Base-by-base conservation (phyloP, 768 basidiomycete genomes). In the Lentinula lateritia region DNA sequence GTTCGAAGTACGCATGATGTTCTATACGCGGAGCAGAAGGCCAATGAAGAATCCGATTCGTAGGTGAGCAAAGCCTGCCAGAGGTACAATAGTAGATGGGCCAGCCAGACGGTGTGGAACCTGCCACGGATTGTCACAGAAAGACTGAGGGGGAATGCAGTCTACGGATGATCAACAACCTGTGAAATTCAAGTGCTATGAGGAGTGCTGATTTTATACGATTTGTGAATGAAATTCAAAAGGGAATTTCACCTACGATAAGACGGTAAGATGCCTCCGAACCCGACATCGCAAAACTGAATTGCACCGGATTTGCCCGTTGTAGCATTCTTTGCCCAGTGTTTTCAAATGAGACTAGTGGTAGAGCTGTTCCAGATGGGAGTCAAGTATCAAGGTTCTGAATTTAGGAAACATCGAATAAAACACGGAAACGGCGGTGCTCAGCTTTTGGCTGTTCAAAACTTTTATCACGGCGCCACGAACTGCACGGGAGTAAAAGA, bases 81-180 rank as follows among this genome's bases (percentile, higher is more conserved):
- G 53, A 54, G 18, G 34, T 20, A n/a, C 6, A 18, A 12, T 9
- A 20, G 13, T 12, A 20, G 18, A 54, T 54, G 53, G 53, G 35
- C 53, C 53, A 41, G 53, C 53, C 53, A 18, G 20, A n/a, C 5
- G 32, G n/a, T 36, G 53, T 54, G 53, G 53, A 54, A 54, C 53
- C 53, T 39, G 53, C 53, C 53, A 54, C 53, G 38, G 35, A 54
- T 5, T n/a, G 36, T 54, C 18, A 48, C 46, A 48, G 46, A 48
- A 52, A 52, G 35, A 52, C 50, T 34, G 50, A 52, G 32, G 28
- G 39, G 13, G 18, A 6, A 53, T 34, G 20, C 35, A 54, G 53
- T 41, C 38, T 18, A 54, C 53, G 38, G 53, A 54, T 54, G 53
- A 39, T 54, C 53, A 54, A 54, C 53, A 41, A 54, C 53, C 53